Evolutionary conservation across 768 basidiomycete species (phyloP), one percentile per base, ranked within the genome.

Genomic region (Xerocomellus amylosporus): DNA sequence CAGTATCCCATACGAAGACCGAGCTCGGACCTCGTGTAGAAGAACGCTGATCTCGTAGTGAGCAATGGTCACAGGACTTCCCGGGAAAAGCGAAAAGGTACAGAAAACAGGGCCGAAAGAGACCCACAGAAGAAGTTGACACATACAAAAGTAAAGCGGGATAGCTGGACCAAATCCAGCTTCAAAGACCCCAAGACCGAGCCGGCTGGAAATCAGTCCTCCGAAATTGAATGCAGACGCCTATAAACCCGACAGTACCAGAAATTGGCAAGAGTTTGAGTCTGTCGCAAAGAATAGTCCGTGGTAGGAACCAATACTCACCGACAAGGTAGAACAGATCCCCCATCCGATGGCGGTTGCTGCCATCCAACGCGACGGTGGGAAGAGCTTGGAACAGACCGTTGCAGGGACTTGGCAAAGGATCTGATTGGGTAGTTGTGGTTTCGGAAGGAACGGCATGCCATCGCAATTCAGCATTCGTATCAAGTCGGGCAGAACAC

Each of bases 1-100:
- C 88, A 90, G 61, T 88, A 82, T 2, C 87, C 88, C 79, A 87
- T 79, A 73, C 89, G 81, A 45, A 87, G 69, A 28, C 89, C 89
- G 60, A 91, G 77, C 64, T 91, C 89, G 5, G 75, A 60, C 61
- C 82, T 86, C 1, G 88, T 91, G 64, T 91, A 91, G 65, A 87
- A 91, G 54, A 88, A 78, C 0, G 88, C 88, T 90, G n/a, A 7
- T 34, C 6, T 61, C 36, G 26, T 34, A 1, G 17, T 40, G 24
- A 36, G 13, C 28, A 6, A 51, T 14, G 12, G 28, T 47, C 33
- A 43, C 13, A 44, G 2, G 14, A n/a, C 6, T 6, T 12, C 17
- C 4, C 5, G 9, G 22, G 38, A 3, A 10, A 15, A 39, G 14
- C 38, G 17, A 20, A 5, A 40, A 22, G n/a, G n/a, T n/a, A n/a